Evolutionary conservation across 805 yeast species (phyloP), one percentile per base, ranked within the genome.

Genomic region (Metschnikowia chrysomelidarum): DNA sequence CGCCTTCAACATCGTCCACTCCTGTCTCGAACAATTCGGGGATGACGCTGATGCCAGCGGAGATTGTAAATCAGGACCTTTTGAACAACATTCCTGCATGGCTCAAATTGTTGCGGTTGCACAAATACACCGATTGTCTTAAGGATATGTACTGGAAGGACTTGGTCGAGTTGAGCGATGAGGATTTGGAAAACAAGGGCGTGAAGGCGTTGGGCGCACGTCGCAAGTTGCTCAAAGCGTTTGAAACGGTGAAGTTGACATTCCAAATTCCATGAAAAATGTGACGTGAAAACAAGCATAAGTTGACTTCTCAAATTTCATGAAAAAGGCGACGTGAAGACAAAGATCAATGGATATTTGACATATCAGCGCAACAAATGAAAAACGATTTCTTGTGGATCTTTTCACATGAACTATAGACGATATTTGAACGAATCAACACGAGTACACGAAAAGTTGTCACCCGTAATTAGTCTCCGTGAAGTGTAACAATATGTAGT

Each of bases 181-280:
- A 63, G 4, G 75, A 78, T 39, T 69, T 93, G 51, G 87, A 82
- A 46, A 71, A 70, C 3, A 71, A 79, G 39, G 99, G 99, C 5
- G 96, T 93, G 25, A 76, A 80, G 47, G 97, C 98, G 0, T 71
- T 93, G 47, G 99, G 99, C 5, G 99, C 99, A 0, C 72, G 99
- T 45, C 76, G 97, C 38, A 93, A 93, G 64, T 73, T 93, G 58
- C 65, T 93, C 51, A 93, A 93, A 65, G 94, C 95, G 23, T 93
- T 93, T 65, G 85, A 80, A 41, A 82, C 80, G 38, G 95, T 91
- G 28, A 78, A 77, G 52, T 20, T 26, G 7, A 15, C 0, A 4
- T 13, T 7, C 25, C 13, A 7, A 10, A n/a, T 37, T 38, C 56
- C 25, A 56, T 49, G 35, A 57, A n/a, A n/a, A n/a, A n/a, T n/a